Conservation (phyloP, 768 basidiomycete species). For the Russula griseocarnosa region DNA sequence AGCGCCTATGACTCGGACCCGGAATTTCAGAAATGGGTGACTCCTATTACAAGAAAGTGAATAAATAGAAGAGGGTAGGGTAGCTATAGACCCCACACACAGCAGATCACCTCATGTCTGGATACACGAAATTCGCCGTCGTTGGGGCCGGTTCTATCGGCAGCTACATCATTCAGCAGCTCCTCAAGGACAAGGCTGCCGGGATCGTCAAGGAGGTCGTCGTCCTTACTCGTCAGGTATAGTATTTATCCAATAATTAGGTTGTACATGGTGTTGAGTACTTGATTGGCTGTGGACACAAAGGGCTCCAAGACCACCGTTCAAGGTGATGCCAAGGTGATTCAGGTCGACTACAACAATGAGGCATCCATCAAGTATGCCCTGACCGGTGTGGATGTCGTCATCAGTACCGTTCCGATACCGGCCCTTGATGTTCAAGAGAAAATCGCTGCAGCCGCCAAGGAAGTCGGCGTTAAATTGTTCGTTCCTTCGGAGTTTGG, state of each 20-base stretch:
- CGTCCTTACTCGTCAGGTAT: slow-evolving; percentile 25
- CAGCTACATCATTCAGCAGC: slow-evolving; percentile 16
- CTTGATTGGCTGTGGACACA: not conserved
- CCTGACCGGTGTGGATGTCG: not conserved
- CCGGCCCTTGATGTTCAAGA: not conserved
- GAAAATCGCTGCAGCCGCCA: not conserved
- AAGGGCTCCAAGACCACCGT: not conserved
- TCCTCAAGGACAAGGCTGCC: slow-evolving; percentile 18
- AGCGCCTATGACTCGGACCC: too few relatives aligned
- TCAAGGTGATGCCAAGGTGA: not conserved
- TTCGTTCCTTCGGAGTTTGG: not conserved
- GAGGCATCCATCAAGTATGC: not conserved
- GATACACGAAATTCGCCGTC: slow-evolving; percentile 26
- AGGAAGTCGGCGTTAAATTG: not conserved
- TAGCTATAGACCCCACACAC: too few relatives aligned
- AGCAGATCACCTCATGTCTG: slow-evolving; percentile 13
- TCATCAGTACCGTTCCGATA: not conserved
- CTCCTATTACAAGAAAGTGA: too few relatives aligned
- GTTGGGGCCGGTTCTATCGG: slow-evolving; percentile 23
- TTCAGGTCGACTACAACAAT: not conserved
- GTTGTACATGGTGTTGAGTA: not conserved
- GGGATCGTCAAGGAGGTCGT: slow-evolving; percentile 19
- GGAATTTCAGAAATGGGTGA: too few relatives aligned
- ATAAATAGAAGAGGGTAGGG: too few relatives aligned
- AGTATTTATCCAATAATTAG: not conserved